phyloP scores from a whole-genome alignment of 106 monocot species.

The Dioscorea alata region DNA sequence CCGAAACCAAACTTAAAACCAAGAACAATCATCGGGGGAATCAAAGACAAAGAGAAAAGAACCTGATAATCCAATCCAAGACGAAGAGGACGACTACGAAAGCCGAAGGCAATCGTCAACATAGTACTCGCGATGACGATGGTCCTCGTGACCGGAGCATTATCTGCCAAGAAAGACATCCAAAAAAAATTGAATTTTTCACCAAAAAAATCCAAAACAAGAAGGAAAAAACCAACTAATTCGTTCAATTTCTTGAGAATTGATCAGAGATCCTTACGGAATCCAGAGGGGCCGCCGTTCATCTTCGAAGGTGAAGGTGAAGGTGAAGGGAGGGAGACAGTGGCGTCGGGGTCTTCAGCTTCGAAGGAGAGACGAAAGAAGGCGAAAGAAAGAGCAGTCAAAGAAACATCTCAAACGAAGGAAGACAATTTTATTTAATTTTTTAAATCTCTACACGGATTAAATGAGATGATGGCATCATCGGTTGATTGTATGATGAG shows the following conservation, averaged over 20 bases:
- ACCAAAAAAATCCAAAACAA: not conserved
- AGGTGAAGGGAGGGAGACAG: not conserved
- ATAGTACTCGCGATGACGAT: constrained; percentile 40
- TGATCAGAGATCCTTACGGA: constrained; percentile 15
- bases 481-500: too few relatives aligned
- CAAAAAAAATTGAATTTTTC: not conserved
- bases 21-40: not conserved
- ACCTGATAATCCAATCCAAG: constrained; percentile 56
- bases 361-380: too few relatives aligned
- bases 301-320: constrained; percentile 7
- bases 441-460: too few relatives aligned
- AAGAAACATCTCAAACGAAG: not conserved
- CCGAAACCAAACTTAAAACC: not conserved
- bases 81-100: constrained; percentile 23
- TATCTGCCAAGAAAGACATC: constrained; percentile 16
- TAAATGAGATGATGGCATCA: too few relatives aligned
- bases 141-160: constrained; percentile 59
- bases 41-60: not conserved
- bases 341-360: too few relatives aligned
- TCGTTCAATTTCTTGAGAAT: not conserved
- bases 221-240: not conserved
- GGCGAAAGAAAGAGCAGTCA: too few relatives aligned
- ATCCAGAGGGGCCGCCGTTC: constrained; percentile 39
- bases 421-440: not conserved
- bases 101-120: constrained; percentile 30